Evolutionary conservation across 495 filamentous ascomycete species (phyloP), one percentile per base, ranked within the genome.

Genomic region (Hamigera avellanea): DNA sequence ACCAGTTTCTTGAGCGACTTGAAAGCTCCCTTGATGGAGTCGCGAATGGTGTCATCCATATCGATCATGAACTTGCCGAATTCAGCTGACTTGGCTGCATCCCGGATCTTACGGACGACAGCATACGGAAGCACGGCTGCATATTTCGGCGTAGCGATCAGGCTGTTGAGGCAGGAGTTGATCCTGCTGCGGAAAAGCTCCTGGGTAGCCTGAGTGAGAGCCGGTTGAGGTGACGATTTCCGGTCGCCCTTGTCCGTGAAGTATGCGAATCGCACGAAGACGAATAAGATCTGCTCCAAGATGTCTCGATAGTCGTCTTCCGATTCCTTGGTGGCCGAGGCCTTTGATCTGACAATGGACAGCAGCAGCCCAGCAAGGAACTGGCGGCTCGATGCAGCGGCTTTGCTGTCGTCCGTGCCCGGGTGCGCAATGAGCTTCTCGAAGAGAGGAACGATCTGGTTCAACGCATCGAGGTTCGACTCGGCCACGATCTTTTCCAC

Each of bases 401-500:
- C 44, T 36, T 70, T 70, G 37, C 56, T 58, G 25, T 73, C 64
- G 17, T 38, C 48, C 2, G 57, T 52, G 4, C 55, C 62, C 2
- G 69, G 65, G 10, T 40, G 41, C 1, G 50, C 47, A 14, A 73
- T 52, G 19, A 67, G 52, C 15, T 51, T 39, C 39, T 59, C 64
- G 26, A 67, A 66, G 3, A 64, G 36, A 6, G 56, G 49, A 19
- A 69, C 41, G 12, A 73, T 59, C 34, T 65, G 46, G 19, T 53
- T 42, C 37, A 70, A 35, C 5, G 65, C 57, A 5, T 65, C 52
- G 14, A 67, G 54, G 42, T 79, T 74, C 2, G 79, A 75, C 33
- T 70, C 61, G 28, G 72, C 62, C 2, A 95, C 56, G 2, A 95
- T 64, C 43, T 72, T 79, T 43, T 88, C 83, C 0, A 95, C 59